These are phyloP conservation scores for Wallacemonas sp. DNA, from an alignment of 208 protist species.

Conservation along the genomic window DNA sequence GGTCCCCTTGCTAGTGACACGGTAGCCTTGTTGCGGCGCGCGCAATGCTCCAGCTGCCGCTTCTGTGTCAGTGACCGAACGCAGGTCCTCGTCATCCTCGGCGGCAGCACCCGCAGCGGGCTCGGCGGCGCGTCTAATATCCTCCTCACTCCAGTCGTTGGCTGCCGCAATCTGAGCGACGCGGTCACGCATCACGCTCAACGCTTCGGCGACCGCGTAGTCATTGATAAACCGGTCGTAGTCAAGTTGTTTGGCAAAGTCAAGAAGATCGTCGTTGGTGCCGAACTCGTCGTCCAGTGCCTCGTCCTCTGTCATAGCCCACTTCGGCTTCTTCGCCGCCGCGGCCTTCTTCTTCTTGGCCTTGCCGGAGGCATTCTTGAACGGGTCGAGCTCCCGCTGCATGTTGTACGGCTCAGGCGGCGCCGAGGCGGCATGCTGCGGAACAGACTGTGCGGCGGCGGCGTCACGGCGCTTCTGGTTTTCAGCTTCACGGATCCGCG, in stretches of 20 bases:
- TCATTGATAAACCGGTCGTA: conserved; percentile 90
- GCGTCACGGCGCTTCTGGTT: conserved; percentile 8
- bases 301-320: conserved; percentile 91
- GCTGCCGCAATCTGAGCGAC: conserved; percentile 74
- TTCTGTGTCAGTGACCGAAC: conserved; percentile 31
- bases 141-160: conserved; percentile 76
- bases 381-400: conserved; percentile 17
- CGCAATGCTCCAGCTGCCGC: conserved; percentile 5
- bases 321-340: conserved; percentile 75
- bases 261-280: conserved; percentile 63
- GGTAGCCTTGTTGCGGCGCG: not conserved
- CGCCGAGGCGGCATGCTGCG: not conserved
- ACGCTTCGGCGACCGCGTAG: conserved; percentile 87
- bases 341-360: conserved; percentile 28
- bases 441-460: not conserved
- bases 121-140: conserved; percentile 41
- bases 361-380: conserved; percentile 21
- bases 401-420: conserved; percentile 39
- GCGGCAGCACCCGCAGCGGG: conserved; percentile 7
- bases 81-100: conserved; percentile 41
- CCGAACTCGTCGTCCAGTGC: conserved; percentile 82
- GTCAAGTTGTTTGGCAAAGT: conserved; percentile 87
- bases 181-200: conserved; percentile 89
- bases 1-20: not conserved
- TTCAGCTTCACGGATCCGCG: conserved; percentile 33